Percentiles rank a stretch among this genome's conserved stretches.
phyloP scores from a whole-genome alignment of 129 eudicot genomes.

The Flaveria ramosissima region DNA sequence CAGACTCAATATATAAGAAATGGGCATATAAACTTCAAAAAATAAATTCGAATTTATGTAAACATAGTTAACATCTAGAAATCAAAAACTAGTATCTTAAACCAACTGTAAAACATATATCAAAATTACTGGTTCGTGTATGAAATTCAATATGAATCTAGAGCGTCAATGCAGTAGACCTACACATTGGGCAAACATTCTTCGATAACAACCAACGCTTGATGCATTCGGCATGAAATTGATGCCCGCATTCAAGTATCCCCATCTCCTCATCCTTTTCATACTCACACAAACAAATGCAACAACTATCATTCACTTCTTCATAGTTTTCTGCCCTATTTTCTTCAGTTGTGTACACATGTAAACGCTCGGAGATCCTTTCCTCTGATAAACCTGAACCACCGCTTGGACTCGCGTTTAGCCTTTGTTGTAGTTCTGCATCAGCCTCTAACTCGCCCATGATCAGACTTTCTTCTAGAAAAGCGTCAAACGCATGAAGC shows the following conservation, averaged over 20 bases:
- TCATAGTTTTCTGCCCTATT: not conserved
- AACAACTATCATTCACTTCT: not conserved
- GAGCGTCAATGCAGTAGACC: not conserved
- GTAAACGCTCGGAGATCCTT: not conserved
- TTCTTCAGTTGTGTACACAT: not conserved
- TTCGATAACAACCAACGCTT: conserved; percentile 3
- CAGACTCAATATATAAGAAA: too few species aligned
- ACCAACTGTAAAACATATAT: too few species aligned
- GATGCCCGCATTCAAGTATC: not conserved
- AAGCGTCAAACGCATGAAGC: not conserved
- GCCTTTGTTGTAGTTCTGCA: not conserved
- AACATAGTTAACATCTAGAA: too few species aligned
- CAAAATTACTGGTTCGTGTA: too few species aligned
- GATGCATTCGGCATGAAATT: not conserved
- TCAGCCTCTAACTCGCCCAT: not conserved
- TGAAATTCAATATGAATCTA: too few species aligned
- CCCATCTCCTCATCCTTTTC: not conserved
- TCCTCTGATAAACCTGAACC: conserved; percentile 7
- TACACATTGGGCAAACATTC: conserved; percentile 16
- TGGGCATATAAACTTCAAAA: too few species aligned
- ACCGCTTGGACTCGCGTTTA: not conserved
- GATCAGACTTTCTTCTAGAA: not conserved
- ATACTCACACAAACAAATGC: not conserved
- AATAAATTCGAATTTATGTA: too few species aligned
- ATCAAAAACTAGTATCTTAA: too few species aligned